These are phyloP conservation scores for Fusarium lyarnte DNA, from an alignment of 2,329 filamentous ascomycete species.

Conservation along the genomic window DNA sequence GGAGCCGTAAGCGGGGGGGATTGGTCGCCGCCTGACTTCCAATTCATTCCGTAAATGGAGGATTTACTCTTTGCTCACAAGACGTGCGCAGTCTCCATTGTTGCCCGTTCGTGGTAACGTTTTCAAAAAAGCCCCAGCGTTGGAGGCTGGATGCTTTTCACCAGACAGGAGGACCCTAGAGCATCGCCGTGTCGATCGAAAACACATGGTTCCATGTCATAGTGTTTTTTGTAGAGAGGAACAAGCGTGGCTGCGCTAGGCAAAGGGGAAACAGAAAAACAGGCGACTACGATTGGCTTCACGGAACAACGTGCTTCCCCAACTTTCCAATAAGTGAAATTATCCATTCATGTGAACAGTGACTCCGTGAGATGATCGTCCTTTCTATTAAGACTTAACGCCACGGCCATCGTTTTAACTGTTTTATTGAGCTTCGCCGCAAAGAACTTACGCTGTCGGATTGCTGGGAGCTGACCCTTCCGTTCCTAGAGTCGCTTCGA, in stretches of 20 bases:
- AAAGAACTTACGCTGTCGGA: slow-evolving; percentile 13
- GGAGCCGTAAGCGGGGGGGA: slow-evolving; percentile 1
- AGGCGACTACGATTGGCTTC: slow-evolving; percentile 4
- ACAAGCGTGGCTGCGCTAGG: slow-evolving; percentile 16
- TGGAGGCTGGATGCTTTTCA: slow-evolving; percentile 29
- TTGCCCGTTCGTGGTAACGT: slow-evolving; percentile 12
- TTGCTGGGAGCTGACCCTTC: slow-evolving; percentile 24
- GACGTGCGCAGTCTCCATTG: not conserved
- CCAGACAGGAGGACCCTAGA: slow-evolving; percentile 1
- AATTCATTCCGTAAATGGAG: slow-evolving; percentile 1
- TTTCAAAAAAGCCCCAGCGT: not conserved
- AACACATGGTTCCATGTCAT: not conserved
- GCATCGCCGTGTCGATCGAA: slow-evolving; percentile 16
- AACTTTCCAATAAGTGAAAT: slow-evolving; percentile 1
- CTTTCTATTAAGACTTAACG: slow-evolving; percentile 26
- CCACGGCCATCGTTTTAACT: slow-evolving; percentile 30
- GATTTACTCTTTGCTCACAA: not conserved
- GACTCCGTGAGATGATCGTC: slow-evolving; percentile 1
- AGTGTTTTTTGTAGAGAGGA: slow-evolving; percentile 17
- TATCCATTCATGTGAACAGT: not conserved
- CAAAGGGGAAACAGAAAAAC: not conserved
- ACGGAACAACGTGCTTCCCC: slow-evolving; percentile 15
- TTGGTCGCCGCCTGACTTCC: not conserved
- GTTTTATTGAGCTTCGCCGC: slow-evolving; percentile 23
- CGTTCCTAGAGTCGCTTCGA: slow-evolving; percentile 13